Conservation (phyloP, 2,329 filamentous ascomycete genomes). For the Xylaria sp. region DNA sequence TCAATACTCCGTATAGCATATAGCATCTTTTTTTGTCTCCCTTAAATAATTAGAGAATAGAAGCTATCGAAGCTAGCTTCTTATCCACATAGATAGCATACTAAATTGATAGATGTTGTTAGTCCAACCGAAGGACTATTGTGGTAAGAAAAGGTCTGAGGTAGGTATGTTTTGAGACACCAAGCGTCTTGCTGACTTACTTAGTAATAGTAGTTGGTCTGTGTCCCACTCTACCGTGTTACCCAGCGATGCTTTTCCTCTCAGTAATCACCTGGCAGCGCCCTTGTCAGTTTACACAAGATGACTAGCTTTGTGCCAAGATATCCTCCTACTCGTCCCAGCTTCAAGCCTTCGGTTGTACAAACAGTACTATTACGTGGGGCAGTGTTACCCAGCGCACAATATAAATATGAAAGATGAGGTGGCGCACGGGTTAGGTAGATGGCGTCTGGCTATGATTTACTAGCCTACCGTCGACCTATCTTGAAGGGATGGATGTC, state of each 20-base stretch:
- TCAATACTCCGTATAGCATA: too few species aligned
- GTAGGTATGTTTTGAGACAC: too few species aligned
- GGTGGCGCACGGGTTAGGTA: constrained; percentile 5
- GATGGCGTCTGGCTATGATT: not conserved
- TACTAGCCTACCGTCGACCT: constrained; percentile 7
- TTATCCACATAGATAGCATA: not conserved
- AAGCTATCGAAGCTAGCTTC: not conserved
- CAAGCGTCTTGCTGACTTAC: too few species aligned
- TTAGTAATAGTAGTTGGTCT: too few species aligned
- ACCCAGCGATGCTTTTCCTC: not conserved
- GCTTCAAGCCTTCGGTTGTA: not conserved
- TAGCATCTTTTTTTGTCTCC: not conserved
- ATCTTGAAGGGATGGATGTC: constrained; percentile 8
- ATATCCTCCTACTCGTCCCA: not conserved
- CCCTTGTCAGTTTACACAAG: not conserved
- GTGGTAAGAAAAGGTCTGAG: not conserved
- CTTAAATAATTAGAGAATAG: not conserved
- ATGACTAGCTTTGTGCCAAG: not conserved
- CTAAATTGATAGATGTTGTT: not conserved
- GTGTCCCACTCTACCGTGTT: too few species aligned
- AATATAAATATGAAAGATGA: not conserved
- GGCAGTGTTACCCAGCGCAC: not conserved
- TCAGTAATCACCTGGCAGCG: not conserved
- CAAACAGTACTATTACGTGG: not conserved
- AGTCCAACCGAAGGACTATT: not conserved